phyloP scores from a whole-genome alignment of 345 rosid species.

The Aquilaria malaccensis region DNA sequence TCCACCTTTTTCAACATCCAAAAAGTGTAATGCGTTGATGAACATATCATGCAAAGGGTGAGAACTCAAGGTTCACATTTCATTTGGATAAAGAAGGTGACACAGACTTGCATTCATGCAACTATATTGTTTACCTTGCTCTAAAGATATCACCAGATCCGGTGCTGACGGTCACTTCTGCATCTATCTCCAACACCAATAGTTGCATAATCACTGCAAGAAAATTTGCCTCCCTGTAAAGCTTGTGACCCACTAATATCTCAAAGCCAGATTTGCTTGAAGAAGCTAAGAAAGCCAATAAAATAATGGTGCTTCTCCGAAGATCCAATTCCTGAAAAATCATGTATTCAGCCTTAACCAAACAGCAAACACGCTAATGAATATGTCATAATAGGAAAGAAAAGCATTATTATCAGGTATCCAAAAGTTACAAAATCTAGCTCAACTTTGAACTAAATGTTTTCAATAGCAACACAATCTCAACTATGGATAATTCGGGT shows the following conservation, averaged over 20 bases:
- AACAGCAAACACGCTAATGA: background rate
- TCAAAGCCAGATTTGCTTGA: conserved; percentile 73
- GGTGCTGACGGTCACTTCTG: conserved; percentile 30
- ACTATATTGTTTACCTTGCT: conserved; percentile 43
- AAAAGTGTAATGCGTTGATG: background rate
- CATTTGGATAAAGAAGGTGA: too few species aligned
- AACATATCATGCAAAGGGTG: too few species aligned
- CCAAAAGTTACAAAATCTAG: background rate
- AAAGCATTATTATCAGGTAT: too few species aligned
- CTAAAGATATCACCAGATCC: conserved; percentile 38
- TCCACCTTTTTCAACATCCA: background rate
- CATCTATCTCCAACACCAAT: conserved; percentile 54
- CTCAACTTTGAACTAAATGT: too few species aligned
- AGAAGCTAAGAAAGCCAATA: conserved; percentile 68
- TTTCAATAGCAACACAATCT: too few species aligned
- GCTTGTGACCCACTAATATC: conserved; percentile 41
- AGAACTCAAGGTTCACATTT: background rate
- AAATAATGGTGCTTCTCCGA: conserved; percentile 45
- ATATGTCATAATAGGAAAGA: background rate
- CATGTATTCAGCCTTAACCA: conserved; percentile 9
- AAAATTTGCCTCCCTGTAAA: conserved; percentile 47
- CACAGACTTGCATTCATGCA: background rate
- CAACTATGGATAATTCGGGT: too few species aligned
- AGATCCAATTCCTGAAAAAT: conserved; percentile 68
- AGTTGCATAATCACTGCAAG: conserved; percentile 65